Percentiles rank a stretch among this genome's conserved stretches.
These are phyloP conservation scores for Phylloporus sp. DNA, from an alignment of 768 basidiomycete species.

Conservation along the genomic window DNA sequence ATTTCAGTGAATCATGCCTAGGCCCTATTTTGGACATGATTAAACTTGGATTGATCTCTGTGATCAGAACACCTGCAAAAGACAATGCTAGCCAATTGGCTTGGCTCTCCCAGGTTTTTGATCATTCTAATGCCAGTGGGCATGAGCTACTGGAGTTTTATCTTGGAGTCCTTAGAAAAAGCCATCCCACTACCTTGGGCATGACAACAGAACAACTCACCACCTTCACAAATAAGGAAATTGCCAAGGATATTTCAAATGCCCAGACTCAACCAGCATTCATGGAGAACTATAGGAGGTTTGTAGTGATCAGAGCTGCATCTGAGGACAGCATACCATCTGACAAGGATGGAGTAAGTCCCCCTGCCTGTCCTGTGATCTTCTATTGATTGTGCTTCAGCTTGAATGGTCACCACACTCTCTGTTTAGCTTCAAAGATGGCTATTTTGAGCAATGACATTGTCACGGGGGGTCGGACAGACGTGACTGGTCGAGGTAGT, in stretches of 20 bases:
- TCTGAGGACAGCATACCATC: constrained; percentile 25
- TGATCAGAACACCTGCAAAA: constrained; percentile 45
- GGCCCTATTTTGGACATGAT: constrained; percentile 31
- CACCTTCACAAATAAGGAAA: constrained; percentile 39
- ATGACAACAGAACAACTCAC: constrained; percentile 33
- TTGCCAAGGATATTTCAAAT: constrained; percentile 43
- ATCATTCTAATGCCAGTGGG: constrained; percentile 19
- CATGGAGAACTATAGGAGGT: constrained; percentile 60
- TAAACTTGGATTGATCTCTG: constrained; percentile 51
- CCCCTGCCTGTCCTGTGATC: neutral
- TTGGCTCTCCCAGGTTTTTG: constrained; percentile 25
- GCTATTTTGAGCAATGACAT: constrained; percentile 35
- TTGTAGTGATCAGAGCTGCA: constrained; percentile 49
- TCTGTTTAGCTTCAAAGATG: constrained; percentile 56
- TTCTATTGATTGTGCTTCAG: constrained; percentile 31
- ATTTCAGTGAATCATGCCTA: constrained; percentile 13
- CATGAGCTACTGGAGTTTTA: constrained; percentile 40
- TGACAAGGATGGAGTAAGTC: constrained; percentile 44
- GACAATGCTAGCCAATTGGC: constrained; percentile 20
- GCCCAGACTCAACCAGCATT: constrained; percentile 63
- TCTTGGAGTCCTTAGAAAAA: constrained; percentile 24
- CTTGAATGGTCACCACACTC: constrained; percentile 48
- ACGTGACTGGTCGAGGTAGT: no score
- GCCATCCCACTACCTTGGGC: constrained; percentile 28
- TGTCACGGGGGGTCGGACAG: no score